phyloP scores from a whole-genome alignment of 352 stramenopile genomes.

The Phytophthora palmivora region DNA sequence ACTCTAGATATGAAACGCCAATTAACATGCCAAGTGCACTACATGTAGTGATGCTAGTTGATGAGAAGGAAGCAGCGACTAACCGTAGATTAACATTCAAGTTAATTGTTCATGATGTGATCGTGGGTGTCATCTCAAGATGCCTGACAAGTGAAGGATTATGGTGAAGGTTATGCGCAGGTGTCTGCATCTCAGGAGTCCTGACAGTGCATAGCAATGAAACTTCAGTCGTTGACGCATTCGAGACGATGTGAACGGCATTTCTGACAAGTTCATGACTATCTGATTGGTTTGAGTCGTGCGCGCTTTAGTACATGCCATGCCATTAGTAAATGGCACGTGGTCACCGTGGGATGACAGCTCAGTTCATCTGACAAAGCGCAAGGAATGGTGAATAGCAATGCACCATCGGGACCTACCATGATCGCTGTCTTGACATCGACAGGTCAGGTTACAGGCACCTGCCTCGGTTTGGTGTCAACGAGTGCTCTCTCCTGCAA shows the following conservation, averaged over 20 bases:
- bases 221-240: slow-evolving; percentile 15
- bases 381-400: slow-evolving; percentile 41
- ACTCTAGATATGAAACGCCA: slow-evolving; percentile 19
- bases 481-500: background rate
- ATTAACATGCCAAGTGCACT: background rate
- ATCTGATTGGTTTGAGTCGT: slow-evolving; percentile 38
- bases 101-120: slow-evolving; percentile 3
- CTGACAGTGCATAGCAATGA: slow-evolving; percentile 10
- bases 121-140: slow-evolving; percentile 19
- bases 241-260: slow-evolving; percentile 12
- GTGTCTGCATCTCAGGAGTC: slow-evolving; percentile 23
- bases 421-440: slow-evolving; percentile 16
- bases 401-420: slow-evolving; percentile 23
- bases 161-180: slow-evolving; percentile 27
- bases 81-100: slow-evolving; percentile 16
- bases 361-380: slow-evolving; percentile 27
- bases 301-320: slow-evolving; percentile 30
- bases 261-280: slow-evolving; percentile 11
- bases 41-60: background rate
- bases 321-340: slow-evolving; percentile 40
- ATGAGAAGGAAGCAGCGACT: slow-evolving; percentile 11
- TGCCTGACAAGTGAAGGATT: slow-evolving; percentile 25
- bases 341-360: slow-evolving; percentile 30
- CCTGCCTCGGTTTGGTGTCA: slow-evolving; percentile 3
- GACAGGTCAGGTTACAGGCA: slow-evolving; percentile 9